Conservation (phyloP, 352 stramenopile genomes). For the Saprolegnia diclina region DNA sequence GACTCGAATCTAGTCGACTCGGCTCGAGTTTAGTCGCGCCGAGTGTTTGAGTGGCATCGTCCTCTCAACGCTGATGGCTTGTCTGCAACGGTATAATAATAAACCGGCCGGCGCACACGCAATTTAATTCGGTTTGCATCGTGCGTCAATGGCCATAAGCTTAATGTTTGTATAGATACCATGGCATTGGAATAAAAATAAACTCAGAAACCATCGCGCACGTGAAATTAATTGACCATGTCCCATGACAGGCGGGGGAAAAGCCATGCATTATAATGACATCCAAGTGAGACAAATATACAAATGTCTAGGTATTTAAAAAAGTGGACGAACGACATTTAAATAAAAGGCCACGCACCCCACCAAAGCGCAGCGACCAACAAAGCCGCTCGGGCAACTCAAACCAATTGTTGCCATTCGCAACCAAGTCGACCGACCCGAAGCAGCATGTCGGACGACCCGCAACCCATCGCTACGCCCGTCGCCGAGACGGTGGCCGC, state of each 20-base stretch:
- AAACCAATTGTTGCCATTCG: constrained; percentile 17
- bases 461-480: too few species aligned
- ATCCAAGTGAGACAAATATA: too few species aligned
- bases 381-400: constrained; percentile 8
- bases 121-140: background rate
- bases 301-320: too few species aligned
- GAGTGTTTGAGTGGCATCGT: too few species aligned
- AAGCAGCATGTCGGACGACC: background rate
- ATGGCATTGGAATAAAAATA: too few species aligned
- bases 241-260: too few species aligned
- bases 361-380: background rate
- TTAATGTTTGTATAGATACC: background rate
- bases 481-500: background rate
- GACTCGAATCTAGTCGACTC: background rate
- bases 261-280: too few species aligned
- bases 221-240: too few species aligned
- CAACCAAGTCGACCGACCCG: constrained; percentile 9
- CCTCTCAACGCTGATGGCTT: background rate
- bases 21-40: too few species aligned
- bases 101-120: background rate
- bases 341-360: too few species aligned
- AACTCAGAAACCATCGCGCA: too few species aligned
- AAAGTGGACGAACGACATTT: too few species aligned
- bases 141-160: background rate
- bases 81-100: background rate